phyloP scores from a whole-genome alignment of 306 rosid genomes.

The Albizia julibrissin region DNA sequence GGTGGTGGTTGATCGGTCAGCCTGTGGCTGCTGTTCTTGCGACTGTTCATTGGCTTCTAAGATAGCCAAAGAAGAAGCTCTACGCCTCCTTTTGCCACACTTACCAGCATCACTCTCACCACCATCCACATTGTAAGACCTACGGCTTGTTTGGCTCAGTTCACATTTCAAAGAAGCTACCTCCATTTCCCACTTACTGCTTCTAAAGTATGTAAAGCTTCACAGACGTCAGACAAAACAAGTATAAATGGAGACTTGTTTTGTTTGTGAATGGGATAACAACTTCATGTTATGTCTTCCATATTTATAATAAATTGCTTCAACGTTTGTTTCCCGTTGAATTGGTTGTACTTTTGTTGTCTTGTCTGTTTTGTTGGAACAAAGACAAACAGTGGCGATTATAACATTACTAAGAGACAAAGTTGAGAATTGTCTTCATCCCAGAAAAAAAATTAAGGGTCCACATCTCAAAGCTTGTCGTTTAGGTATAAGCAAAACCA shows the following conservation, averaged over 20 bases:
- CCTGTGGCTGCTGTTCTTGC: slow-evolving; percentile 26
- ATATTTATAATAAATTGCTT: slow-evolving; percentile 15
- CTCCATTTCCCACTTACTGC: slow-evolving; percentile 48
- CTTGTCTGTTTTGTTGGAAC: slow-evolving; percentile 14
- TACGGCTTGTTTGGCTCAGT: slow-evolving; percentile 33
- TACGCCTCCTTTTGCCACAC: slow-evolving; percentile 55
- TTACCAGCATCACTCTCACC: slow-evolving; percentile 38
- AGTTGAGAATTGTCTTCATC: slow-evolving; percentile 30
- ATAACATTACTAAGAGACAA: slow-evolving; percentile 44
- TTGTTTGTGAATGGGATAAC: slow-evolving; percentile 20
- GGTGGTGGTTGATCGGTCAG: slow-evolving; percentile 53
- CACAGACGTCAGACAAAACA: slow-evolving; percentile 16
- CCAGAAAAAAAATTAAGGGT: slow-evolving; percentile 22
- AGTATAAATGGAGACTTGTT: neutral
- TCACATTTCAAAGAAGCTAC: slow-evolving; percentile 46
- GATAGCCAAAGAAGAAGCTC: slow-evolving; percentile 38
- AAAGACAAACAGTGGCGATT: slow-evolving; percentile 49
- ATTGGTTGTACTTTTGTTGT: slow-evolving; percentile 31
- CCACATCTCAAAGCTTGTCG: slow-evolving; percentile 6
- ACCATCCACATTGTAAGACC: neutral
- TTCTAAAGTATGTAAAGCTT: slow-evolving; percentile 1
- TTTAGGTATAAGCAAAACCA: slow-evolving; percentile 20
- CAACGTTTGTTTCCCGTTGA: slow-evolving; percentile 36
- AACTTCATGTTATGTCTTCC: slow-evolving; percentile 15
- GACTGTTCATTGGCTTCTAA: slow-evolving; percentile 32